These are phyloP conservation scores for Leptographium radiaticola DNA, from an alignment of 2,329 filamentous ascomycete genomes.

Conservation along the genomic window DNA sequence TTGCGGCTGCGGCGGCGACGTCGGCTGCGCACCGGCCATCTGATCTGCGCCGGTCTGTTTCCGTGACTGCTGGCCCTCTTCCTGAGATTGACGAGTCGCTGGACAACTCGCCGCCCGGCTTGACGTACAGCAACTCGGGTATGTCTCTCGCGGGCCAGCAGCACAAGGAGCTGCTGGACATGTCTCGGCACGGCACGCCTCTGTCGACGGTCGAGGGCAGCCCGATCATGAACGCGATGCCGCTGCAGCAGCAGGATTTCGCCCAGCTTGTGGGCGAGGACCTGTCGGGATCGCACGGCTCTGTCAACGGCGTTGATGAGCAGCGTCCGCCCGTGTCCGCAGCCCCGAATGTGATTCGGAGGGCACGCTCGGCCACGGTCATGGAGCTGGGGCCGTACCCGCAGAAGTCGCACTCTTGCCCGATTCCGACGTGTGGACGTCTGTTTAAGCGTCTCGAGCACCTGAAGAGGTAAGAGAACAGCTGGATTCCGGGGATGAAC, in stretches of 20 bases:
- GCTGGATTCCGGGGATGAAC: constrained; percentile 23
- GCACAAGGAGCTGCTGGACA: constrained; percentile 65
- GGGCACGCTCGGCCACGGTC: constrained; percentile 86
- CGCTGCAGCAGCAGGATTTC: constrained; percentile 53
- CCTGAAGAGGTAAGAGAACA: constrained; percentile 77
- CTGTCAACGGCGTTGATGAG: constrained; percentile 45
- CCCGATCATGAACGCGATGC: constrained; percentile 57
- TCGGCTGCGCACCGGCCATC: constrained; percentile 59
- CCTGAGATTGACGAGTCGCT: constrained; percentile 67
- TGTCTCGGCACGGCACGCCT: constrained; percentile 86
- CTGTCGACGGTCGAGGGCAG: constrained; percentile 74
- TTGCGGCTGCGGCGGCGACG: constrained; percentile 39
- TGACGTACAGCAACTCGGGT: constrained; percentile 58
- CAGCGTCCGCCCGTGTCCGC: constrained; percentile 52
- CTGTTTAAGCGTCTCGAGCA: constrained; percentile 99
- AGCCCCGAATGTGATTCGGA: constrained; percentile 65
- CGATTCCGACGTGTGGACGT: constrained; percentile 94
- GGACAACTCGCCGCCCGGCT: constrained; percentile 65
- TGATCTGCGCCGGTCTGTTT: constrained; percentile 83
- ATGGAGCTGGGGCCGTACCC: constrained; percentile 96
- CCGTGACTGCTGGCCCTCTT: constrained; percentile 70
- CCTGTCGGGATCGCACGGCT: constrained; percentile 22
- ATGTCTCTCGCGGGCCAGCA: constrained; percentile 53
- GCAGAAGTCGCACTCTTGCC: constrained; percentile 96
- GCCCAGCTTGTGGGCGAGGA: constrained; percentile 50